Base-by-base conservation (phyloP, 495 filamentous ascomycete genomes). In the Paragyromitra xinjiangensis region DNA sequence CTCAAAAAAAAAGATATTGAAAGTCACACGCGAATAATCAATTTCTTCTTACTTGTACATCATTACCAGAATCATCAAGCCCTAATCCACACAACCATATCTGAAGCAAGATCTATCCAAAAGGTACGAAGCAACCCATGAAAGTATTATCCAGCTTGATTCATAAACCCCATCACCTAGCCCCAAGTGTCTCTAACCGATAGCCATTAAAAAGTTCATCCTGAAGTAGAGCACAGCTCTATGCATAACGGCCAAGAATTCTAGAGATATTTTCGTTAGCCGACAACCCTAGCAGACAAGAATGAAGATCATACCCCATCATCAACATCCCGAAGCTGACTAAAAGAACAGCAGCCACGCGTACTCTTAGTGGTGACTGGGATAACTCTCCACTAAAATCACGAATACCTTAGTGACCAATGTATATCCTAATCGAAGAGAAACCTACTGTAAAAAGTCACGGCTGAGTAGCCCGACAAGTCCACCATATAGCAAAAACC, bases 401-500 rank as follows among this genome's bases (percentile, higher is more conserved):
- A 19, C 22, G 19, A 26, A 12, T 11, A 6, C 19, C 29, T 77
- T 16, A 77, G 51, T 22, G 45, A 44, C 24, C 5, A 8, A 9
- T 45, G 42, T 9, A 9, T 48, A 51, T 45, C n/a, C 5, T 12
- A 24, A 6, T 24, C 64, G 5, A 37, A 12, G 24, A 12, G 19
- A 24, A 9, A 44, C 61, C 16, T 66, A 73, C 74, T 77, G 61
- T 42, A 77, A 58, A 39, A 77, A 77, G 24, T 77, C 74, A 22
- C 74, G 69, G 22, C 74, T 77, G 34, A 77, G 74, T 2, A 77
- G 22, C 26, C 74, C 74, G 19, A 77, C 74, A 71, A 77, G 74
- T 14, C 74, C 74, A 87, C 96, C 61, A 92, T 77, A 78, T 22
- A 78, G 34, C 73, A 97, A 85, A 69, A 97, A 95, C 7, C 94